Evolutionary conservation across 2,329 filamentous ascomycete species (phyloP), one percentile per base, ranked within the genome.

Genomic region (Drechslera avenae): DNA sequence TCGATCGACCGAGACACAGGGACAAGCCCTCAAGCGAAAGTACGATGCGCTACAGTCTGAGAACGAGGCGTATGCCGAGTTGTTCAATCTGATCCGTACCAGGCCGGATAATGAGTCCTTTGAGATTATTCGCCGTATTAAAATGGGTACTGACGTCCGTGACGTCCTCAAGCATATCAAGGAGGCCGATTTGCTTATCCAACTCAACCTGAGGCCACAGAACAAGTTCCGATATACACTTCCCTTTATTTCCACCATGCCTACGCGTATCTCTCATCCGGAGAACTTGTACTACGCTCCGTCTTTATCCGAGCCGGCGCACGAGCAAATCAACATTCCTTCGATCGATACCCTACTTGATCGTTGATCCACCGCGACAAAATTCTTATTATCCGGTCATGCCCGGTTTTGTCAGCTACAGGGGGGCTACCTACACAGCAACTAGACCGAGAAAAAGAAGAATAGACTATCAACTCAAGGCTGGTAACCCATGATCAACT

Each of bases 111-210:
- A 47, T 16, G 58, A 60, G 8, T 44, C 44, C 2, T 28, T 40
- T 8, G 56, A 50, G 23, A 51, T 64, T 26, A 14, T 63, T 17
- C 35, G 57, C 7, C 28, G 58, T 18, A 52, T 64, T 28, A 54
- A 48, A 26, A 53, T 39, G 30, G 60, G 61, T 3, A 42, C n/a
- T 16, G 46, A 52, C 32, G 42, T 51, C 8, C 46, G 57, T 4
- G 45, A 41, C 26, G 42, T 63, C 7, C 28, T 63, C 16, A 50
- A 41, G 9, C 49, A 55, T 12, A 48, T 60, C 13, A 54, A 53
- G 39, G 54, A 58, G 12, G 60, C 58, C 13, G 50, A 57, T 18
- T 26, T 60, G 9, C 52, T 56, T 2, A 40, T 60, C 10, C 58
- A 62, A 17, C 23, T 59, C 10, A 40, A 50, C 12, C 32, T 52